Evolutionary conservation across 176 grass and related monocot species (phyloP), one percentile per base, ranked within the genome.

Genomic region (Tillandsia leiboldiana): DNA sequence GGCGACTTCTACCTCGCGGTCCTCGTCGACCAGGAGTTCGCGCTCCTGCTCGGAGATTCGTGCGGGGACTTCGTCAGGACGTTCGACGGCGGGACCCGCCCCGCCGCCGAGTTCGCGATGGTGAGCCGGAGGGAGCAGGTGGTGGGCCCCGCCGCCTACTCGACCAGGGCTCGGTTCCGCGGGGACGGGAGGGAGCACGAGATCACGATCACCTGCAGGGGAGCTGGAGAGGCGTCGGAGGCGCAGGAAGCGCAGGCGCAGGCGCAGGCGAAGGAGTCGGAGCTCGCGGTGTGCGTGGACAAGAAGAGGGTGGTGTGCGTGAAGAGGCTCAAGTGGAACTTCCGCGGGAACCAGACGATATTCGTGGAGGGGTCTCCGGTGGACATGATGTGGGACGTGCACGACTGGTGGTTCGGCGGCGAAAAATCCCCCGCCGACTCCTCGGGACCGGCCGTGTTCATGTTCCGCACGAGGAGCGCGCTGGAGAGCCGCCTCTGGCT

Each of bases 371-470:
- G 93, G 33, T 76, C 76, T 5, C 93, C 93, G 23, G 81, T 96
- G 2, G 89, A 96, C 79, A 78, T 96, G n/a, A 89, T 92, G 83
- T 96, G 93, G 94, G 89, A 97, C 77, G 73, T 97, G 12, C 86
- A 87, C 57, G 84, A 72, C 15, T 96, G 89, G 93, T 87, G 80
- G 81, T 91, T 86, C 72, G 72, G 73, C 27, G 33, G 33, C 33
- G 33, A 42, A 6, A 33, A 42, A 42, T 42, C 33, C 33, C 7
- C 33, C 33, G 33, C 4, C 33, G 59, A 79, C 48, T 64, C 68
- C 22, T 76, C 83, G 0, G 91, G 92, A 2, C 78, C 68, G 54
- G 91, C 89, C 1, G 86, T 90, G 59, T 88, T 97, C 65, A 82
- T 97, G 82, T 86, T 97, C 54, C 83, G 94, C 7, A 81, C 82